These are phyloP conservation scores for Penicillium sp. DNA, from an alignment of 2,329 filamentous ascomycete species.

Conservation along the genomic window DNA sequence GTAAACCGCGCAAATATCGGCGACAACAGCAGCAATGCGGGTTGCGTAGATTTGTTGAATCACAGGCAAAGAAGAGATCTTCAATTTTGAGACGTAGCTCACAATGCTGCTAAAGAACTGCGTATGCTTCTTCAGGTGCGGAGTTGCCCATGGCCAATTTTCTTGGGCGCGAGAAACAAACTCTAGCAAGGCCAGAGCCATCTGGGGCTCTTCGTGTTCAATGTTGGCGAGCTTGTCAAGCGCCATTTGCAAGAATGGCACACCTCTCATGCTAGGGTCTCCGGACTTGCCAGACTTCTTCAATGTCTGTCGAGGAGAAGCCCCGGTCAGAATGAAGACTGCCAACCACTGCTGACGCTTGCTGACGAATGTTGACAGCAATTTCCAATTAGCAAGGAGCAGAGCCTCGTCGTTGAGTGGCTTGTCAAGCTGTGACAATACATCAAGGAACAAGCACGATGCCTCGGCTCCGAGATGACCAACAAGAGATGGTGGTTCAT, in stretches of 20 bases:
- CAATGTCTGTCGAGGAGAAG: conserved; percentile 73
- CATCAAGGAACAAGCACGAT: conserved; percentile 77
- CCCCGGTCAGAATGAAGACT: conserved; percentile 85
- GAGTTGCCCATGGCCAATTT: conserved; percentile 92
- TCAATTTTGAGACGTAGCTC: conserved; percentile 63
- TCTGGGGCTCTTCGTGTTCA: conserved; percentile 59
- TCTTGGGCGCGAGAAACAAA: conserved; percentile 89
- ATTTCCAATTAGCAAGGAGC: conserved; percentile 72
- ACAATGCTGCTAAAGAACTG: conserved; percentile 71
- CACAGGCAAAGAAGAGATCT: conserved; percentile 51
- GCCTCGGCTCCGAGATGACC: conserved; percentile 81
- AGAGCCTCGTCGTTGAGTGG: conserved; percentile 67
- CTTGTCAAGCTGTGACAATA: conserved; percentile 73
- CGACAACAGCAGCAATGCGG: conserved; percentile 74
- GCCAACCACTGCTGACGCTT: conserved; percentile 96
- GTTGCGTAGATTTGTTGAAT: conserved; percentile 57
- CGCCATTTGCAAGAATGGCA: conserved; percentile 72
- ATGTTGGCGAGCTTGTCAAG: conserved; percentile 68
- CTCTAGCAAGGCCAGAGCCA: conserved; percentile 73
- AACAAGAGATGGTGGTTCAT: conserved; percentile 90
- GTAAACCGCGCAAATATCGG: conserved; percentile 87
- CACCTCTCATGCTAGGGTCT: conserved; percentile 49
- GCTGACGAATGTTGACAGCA: conserved; percentile 81
- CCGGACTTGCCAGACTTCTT: conserved; percentile 51
- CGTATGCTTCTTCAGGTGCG: conserved; percentile 70